Percentiles rank a stretch among this genome's conserved stretches.
phyloP scores from a whole-genome alignment of 2,329 filamentous ascomycete species.

The Ramularia endophylla region DNA sequence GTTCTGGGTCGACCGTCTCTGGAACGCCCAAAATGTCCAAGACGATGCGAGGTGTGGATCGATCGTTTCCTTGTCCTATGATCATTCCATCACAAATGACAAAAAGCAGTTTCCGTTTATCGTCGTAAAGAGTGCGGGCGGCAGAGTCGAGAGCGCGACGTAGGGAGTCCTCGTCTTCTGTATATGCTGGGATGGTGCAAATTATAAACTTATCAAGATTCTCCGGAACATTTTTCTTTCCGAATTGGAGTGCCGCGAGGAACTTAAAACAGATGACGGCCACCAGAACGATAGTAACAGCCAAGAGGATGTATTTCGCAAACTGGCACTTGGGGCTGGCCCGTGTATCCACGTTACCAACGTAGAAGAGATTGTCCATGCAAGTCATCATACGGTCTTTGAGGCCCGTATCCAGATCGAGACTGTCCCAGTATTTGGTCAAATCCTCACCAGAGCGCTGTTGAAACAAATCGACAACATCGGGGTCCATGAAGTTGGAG shows the following conservation, averaged over 20 bases:
- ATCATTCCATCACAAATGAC: slow-evolving; percentile 99
- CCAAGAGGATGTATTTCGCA: slow-evolving; percentile 80
- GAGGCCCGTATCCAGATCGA: slow-evolving; percentile 52
- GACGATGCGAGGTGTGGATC: slow-evolving; percentile 90
- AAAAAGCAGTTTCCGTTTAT: slow-evolving; percentile 93
- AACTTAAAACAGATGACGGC: slow-evolving; percentile 92
- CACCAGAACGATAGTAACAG: slow-evolving; percentile 73
- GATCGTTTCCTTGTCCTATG: slow-evolving; percentile 95
- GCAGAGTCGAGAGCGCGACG: slow-evolving; percentile 96
- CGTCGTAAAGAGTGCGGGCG: slow-evolving; percentile 92
- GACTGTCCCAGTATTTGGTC: slow-evolving; percentile 71
- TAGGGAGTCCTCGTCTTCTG: slow-evolving; percentile 95
- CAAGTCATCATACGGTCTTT: slow-evolving; percentile 71
- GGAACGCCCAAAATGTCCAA: slow-evolving; percentile 94
- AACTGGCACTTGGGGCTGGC: slow-evolving; percentile 82
- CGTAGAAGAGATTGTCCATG: slow-evolving; percentile 90
- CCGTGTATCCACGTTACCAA: slow-evolving; percentile 86
- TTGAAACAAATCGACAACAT: slow-evolving; percentile 72
- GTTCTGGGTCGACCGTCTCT: slow-evolving; percentile 88
- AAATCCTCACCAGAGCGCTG: slow-evolving; percentile 71
- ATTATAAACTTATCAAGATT: slow-evolving; percentile 98
- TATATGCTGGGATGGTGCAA: slow-evolving; percentile 95
- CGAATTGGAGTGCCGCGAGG: slow-evolving; percentile 90
- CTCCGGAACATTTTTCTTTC: slow-evolving; percentile 83
- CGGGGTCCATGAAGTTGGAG: slow-evolving; percentile 72